A percentile compares a stretch with the other conserved stretches of the same genome.
These are phyloP conservation scores for Lepidium campestre DNA, from an alignment of 441 rosid genomes.

Conservation along the genomic window DNA sequence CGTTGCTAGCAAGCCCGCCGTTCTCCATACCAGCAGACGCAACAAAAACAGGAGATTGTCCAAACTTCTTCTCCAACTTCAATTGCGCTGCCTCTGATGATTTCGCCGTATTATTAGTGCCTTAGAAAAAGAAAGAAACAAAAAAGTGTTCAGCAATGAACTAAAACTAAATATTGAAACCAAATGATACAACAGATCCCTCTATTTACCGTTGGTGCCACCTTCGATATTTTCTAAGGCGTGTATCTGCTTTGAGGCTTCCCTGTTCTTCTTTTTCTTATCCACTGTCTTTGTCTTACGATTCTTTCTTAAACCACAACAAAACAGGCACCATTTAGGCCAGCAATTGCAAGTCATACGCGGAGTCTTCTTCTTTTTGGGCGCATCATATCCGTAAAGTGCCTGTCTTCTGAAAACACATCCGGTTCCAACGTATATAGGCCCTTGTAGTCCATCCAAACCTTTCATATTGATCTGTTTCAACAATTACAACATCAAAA, in stretches of 20 bases:
- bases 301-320: conserved; percentile 49
- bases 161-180: background rate
- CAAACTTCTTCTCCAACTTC: conserved; percentile 72
- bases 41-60: conserved; percentile 76
- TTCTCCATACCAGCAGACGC: conserved; percentile 53
- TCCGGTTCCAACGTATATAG: conserved; percentile 79
- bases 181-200: background rate
- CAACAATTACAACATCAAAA: conserved; percentile 1
- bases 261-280: conserved; percentile 44
- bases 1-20: conserved; percentile 60
- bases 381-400: conserved; percentile 71
- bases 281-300: conserved; percentile 43
- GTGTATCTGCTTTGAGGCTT: conserved; percentile 66
- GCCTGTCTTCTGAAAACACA: conserved; percentile 82
- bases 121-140: conserved; percentile 22
- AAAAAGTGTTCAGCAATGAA: background rate
- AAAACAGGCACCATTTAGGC: conserved; percentile 70
- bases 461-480: conserved; percentile 85
- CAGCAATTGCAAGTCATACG: conserved; percentile 77
- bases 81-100: conserved; percentile 37
- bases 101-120: conserved; percentile 30
- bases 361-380: conserved; percentile 54
- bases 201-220: conserved; percentile 42
- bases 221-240: conserved; percentile 69
- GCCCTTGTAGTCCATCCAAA: conserved; percentile 79